These are phyloP conservation scores for Curvularia hawaiiensis DNA, from an alignment of 2,329 filamentous ascomycete species.

Conservation along the genomic window DNA sequence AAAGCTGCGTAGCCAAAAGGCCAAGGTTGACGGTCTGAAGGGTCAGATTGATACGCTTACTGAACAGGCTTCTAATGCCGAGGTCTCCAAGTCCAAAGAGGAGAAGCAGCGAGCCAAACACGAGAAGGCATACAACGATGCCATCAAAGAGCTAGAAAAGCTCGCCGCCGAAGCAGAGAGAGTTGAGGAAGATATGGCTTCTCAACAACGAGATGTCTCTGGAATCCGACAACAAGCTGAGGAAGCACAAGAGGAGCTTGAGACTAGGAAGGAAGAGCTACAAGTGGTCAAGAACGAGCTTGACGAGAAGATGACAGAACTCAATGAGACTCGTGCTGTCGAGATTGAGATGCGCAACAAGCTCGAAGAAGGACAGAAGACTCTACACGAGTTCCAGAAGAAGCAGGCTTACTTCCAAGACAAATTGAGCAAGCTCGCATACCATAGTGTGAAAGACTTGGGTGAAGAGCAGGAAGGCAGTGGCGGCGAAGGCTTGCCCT, in stretches of 20 bases:
- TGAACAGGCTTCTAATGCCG: constrained; percentile 83
- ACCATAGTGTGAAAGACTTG: constrained; percentile 73
- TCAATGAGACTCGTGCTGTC: constrained; percentile 85
- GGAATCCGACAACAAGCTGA: constrained; percentile 75
- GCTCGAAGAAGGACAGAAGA: constrained; percentile 94
- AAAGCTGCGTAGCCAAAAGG: constrained; percentile 85
- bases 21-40: constrained; percentile 84
- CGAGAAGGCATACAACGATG: constrained; percentile 79
- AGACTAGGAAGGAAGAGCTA: constrained; percentile 80
- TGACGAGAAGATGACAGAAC: constrained; percentile 81
- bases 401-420: constrained; percentile 85
- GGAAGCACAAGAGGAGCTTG: constrained; percentile 77
- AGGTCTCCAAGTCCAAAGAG: constrained; percentile 88
- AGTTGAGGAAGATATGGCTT: constrained; percentile 77
- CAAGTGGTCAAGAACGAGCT: constrained; percentile 80
- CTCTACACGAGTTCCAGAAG: constrained; percentile 83
- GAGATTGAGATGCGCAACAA: constrained; percentile 99
- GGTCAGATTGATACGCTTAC: constrained; percentile 80
- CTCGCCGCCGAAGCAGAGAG: constrained; percentile 75
- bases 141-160: constrained; percentile 76
- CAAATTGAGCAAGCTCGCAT: constrained; percentile 79
- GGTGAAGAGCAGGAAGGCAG: constrained; percentile 61
- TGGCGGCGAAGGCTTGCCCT: constrained; percentile 62
- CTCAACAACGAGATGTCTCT: constrained; percentile 76
- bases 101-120: constrained; percentile 91